phyloP scores from a whole-genome alignment of 2,329 filamentous ascomycete species.

The Nemania abortiva region DNA sequence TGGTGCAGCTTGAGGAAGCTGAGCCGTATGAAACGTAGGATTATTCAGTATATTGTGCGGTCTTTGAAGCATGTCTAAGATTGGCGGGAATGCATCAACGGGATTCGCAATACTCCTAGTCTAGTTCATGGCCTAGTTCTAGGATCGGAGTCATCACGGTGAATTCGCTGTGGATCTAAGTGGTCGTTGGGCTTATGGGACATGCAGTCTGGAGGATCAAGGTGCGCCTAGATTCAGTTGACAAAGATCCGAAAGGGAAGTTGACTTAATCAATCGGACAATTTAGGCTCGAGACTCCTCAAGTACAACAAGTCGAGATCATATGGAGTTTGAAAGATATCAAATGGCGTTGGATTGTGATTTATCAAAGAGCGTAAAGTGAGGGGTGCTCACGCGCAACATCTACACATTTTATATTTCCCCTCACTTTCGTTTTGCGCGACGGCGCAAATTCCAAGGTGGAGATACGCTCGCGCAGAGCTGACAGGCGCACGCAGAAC shows the following conservation, averaged over 20 bases:
- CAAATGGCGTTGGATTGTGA: not conserved
- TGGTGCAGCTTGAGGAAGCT: slow-evolving; percentile 18
- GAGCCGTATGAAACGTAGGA: slow-evolving; percentile 24
- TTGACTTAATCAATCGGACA: slow-evolving; percentile 17
- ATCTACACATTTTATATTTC: slow-evolving; percentile 25
- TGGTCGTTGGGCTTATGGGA: slow-evolving; percentile 31
- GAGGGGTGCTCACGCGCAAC: slow-evolving; percentile 4
- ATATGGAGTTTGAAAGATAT: not conserved
- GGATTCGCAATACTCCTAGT: slow-evolving; percentile 33
- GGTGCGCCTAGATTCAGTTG: not conserved
- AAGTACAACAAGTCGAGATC: slow-evolving; percentile 14
- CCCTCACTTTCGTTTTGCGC: slow-evolving; percentile 46
- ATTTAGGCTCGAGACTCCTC: slow-evolving; percentile 24
- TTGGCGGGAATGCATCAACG: slow-evolving; percentile 37
- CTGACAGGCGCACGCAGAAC: slow-evolving; percentile 15
- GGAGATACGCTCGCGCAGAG: slow-evolving; percentile 42
- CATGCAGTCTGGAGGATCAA: slow-evolving; percentile 7
- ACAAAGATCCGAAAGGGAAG: slow-evolving; percentile 11
- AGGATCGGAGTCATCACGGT: slow-evolving; percentile 47
- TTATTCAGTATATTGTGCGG: slow-evolving; percentile 42
- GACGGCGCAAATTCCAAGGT: slow-evolving; percentile 46
- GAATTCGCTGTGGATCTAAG: slow-evolving; percentile 24
- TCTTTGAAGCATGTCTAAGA: slow-evolving; percentile 49
- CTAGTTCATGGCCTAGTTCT: slow-evolving; percentile 41
- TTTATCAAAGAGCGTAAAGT: not conserved